phyloP scores from a whole-genome alignment of 352 stramenopile genomes.

The Globisporangium yorkense region DNA sequence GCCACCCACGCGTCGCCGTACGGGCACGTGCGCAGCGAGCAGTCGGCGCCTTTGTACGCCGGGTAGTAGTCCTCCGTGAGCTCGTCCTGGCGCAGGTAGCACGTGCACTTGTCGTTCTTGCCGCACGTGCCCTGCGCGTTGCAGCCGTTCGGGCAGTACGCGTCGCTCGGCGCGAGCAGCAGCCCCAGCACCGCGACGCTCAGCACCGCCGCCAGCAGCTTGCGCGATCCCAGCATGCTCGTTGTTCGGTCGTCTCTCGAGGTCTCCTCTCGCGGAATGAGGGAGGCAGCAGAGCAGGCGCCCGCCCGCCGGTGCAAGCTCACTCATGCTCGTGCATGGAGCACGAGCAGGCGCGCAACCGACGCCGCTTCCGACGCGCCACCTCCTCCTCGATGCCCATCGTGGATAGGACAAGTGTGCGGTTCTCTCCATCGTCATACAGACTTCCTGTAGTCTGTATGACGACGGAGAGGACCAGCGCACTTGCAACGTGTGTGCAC shows the following conservation, averaged over 20 bases:
- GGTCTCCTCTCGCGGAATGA: too few relatives aligned
- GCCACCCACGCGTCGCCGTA: conserved; percentile 62
- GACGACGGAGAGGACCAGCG: too few relatives aligned
- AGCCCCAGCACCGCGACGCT: conserved; percentile 25
- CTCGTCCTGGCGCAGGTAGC: conserved; percentile 79
- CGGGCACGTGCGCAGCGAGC: conserved; percentile 74
- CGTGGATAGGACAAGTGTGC: too few relatives aligned
- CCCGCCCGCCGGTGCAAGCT: too few relatives aligned
- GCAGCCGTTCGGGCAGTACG: conserved; percentile 80
- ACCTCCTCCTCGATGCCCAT: too few relatives aligned
- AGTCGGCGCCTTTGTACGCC: conserved; percentile 70
- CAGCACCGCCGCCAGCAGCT: conserved; percentile 25
- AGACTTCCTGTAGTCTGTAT: too few relatives aligned
- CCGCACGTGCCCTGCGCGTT: conserved; percentile 83
- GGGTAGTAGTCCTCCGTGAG: conserved; percentile 28
- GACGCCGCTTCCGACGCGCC: too few relatives aligned
- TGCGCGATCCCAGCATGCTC: conserved; percentile 35
- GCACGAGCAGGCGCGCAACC: too few relatives aligned
- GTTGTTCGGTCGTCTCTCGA: background rate
- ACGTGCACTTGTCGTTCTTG: conserved; percentile 90
- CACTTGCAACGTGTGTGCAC: too few relatives aligned
- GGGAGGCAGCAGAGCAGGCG: too few relatives aligned
- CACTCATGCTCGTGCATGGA: too few relatives aligned
- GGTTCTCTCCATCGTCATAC: too few relatives aligned
- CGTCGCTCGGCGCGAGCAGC: conserved; percentile 13